A percentile compares a stretch with the other conserved stretches of the same genome.
These are phyloP conservation scores for Drosera capensis DNA, from an alignment of 148 eudicot genomes.

Conservation along the genomic window DNA sequence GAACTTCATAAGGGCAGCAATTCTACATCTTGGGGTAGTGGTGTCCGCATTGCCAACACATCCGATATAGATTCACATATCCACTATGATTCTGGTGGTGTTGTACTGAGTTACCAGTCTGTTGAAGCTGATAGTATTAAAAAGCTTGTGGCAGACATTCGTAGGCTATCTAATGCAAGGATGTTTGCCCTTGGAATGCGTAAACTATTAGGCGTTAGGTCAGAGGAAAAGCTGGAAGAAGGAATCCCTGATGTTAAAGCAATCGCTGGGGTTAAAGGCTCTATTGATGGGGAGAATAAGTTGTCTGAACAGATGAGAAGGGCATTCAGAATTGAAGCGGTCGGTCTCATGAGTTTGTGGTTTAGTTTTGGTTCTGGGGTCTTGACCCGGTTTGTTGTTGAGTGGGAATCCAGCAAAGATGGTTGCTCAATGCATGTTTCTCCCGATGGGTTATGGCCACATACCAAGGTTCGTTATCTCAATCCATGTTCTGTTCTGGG, in stretches of 20 bases:
- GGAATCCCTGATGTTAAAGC: slow-evolving; percentile 33
- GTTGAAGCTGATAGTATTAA: slow-evolving; percentile 88
- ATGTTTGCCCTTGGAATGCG: slow-evolving; percentile 92
- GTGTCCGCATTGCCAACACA: slow-evolving; percentile 82
- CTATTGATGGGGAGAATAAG: slow-evolving; percentile 42
- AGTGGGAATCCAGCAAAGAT: slow-evolving; percentile 91
- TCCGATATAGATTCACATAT: slow-evolving; percentile 93
- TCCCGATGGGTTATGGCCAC: slow-evolving; percentile 98
- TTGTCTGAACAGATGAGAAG: slow-evolving; percentile 77
- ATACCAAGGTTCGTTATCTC: slow-evolving; percentile 75
- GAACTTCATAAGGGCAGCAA: slow-evolving; percentile 80
- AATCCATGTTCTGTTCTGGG: no score
- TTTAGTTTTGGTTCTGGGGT: slow-evolving; percentile 89
- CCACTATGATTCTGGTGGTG: slow-evolving; percentile 84
- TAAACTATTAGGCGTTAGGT: slow-evolving; percentile 61
- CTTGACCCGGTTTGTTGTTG: slow-evolving; percentile 88
- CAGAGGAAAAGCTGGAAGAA: slow-evolving; percentile 61
- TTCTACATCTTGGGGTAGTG: slow-evolving; percentile 78
- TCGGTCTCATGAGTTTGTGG: slow-evolving; percentile 93
- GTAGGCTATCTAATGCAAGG: slow-evolving; percentile 78
- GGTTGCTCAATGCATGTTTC: slow-evolving; percentile 99
- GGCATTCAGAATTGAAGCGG: slow-evolving; percentile 88
- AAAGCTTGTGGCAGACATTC: slow-evolving; percentile 86
- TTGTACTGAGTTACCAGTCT: slow-evolving; percentile 65
- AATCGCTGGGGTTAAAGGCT: slow-evolving; percentile 26